Conservation (phyloP, 768 basidiomycete species). For the Hericium alpestre region DNA sequence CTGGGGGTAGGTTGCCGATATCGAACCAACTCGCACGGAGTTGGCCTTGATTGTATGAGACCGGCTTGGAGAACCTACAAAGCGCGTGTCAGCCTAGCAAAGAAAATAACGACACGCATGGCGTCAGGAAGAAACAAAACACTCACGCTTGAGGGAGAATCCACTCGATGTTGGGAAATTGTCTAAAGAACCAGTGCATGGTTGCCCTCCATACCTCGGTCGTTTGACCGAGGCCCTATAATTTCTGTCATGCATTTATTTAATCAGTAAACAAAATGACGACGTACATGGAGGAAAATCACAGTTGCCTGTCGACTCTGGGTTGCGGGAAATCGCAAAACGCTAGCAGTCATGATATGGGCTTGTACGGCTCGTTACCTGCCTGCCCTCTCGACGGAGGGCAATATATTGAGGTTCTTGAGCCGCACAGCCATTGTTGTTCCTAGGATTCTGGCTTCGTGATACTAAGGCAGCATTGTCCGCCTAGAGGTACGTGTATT, state of each 20-base stretch:
- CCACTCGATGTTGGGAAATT: slow-evolving; percentile 31
- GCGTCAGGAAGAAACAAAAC: slow-evolving; percentile 16
- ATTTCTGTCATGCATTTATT: too few species aligned
- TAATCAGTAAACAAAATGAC: not conserved
- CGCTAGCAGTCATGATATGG: slow-evolving; percentile 8
- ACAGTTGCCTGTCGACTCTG: slow-evolving; percentile 14
- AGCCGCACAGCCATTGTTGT: not conserved
- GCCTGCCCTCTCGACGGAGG: not conserved
- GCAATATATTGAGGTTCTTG: slow-evolving; percentile 1
- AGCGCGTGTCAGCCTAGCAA: too few species aligned
- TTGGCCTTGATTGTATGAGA: slow-evolving; percentile 20
- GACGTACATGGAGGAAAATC: slow-evolving; percentile 21
- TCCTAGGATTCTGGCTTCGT: not conserved
- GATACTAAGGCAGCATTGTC: not conserved
- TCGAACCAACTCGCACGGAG: slow-evolving; percentile 34
- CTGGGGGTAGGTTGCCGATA: slow-evolving; percentile 27
- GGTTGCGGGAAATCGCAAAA: slow-evolving; percentile 3
- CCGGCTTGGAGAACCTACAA: slow-evolving; percentile 12
- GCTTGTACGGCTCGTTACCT: not conserved
- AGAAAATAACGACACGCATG: too few species aligned
- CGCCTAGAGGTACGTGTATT: slow-evolving; percentile 1
- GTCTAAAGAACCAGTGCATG: slow-evolving; percentile 23
- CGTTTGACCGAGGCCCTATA: slow-evolving; percentile 31
- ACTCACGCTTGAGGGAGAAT: slow-evolving; percentile 33
- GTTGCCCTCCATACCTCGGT: slow-evolving; percentile 27